Conservation (phyloP, 2,329 filamentous ascomycete genomes). For the Colletotrichum sp. region DNA sequence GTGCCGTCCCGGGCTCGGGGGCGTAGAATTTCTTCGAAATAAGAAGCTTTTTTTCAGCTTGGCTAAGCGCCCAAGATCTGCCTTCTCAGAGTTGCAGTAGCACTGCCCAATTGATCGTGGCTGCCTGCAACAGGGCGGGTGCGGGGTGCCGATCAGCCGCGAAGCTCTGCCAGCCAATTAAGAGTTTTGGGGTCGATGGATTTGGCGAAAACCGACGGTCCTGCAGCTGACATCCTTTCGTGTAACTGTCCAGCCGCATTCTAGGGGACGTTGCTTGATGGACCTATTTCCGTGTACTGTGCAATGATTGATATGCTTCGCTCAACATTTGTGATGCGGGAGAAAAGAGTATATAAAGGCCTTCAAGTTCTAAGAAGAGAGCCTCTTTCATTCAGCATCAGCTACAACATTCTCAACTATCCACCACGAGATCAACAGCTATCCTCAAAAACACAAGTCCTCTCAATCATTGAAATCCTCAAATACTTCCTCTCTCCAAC, state of each 20-base stretch:
- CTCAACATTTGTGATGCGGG: neutral
- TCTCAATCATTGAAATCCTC: neutral
- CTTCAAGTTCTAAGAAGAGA: neutral
- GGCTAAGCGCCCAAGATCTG: neutral
- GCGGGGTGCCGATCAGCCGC: neutral
- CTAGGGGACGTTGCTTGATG: neutral
- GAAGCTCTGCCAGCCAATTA: neutral
- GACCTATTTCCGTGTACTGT: neutral
- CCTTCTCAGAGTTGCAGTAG: neutral
- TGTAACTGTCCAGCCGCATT: neutral
- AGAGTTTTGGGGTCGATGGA: neutral
- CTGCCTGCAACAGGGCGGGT: neutral
- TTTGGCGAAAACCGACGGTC: neutral
- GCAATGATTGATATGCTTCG: neutral
- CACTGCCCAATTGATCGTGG: neutral
- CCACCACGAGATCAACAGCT: no score
- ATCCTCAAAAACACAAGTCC: neutral
- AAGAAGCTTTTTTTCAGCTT: neutral
- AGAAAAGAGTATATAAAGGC: neutral
- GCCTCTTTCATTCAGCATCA: neutral
- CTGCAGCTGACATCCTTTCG: neutral
- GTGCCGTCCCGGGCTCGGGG: neutral
- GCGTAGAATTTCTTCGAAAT: neutral
- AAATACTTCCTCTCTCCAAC: neutral
- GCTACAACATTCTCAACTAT: neutral